Conservation (phyloP, 257 asterid genomes). For the Solanum habrochaites region DNA sequence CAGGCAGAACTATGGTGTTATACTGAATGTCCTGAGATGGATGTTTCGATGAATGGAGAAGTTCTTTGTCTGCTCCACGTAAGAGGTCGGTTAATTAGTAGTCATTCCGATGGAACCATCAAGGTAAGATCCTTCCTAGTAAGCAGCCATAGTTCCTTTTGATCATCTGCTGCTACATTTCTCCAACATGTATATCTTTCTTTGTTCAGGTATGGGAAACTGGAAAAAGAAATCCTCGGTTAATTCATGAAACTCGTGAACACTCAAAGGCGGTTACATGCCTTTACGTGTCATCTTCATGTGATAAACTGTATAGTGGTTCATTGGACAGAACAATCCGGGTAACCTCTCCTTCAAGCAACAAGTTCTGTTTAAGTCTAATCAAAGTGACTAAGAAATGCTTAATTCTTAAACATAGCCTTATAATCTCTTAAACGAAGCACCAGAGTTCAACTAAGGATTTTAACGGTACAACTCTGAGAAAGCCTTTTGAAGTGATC, state of each 20-base stretch:
- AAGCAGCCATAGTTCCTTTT: background rate
- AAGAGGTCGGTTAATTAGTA: constrained; percentile 41
- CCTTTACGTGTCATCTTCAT: constrained; percentile 42
- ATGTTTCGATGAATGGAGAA: constrained; percentile 61
- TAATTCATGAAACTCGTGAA: constrained; percentile 67
- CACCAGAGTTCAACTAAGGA: background rate
- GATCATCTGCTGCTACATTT: background rate
- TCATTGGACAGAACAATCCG: constrained; percentile 80
- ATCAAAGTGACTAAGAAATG: background rate
- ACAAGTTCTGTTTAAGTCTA: background rate
- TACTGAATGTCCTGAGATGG: constrained; percentile 58
- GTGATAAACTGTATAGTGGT: constrained; percentile 56
- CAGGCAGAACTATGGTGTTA: constrained; percentile 81
- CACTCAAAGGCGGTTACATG: constrained; percentile 70
- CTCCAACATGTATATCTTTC: background rate
- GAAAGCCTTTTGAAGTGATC: background rate
- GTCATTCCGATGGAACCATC: constrained; percentile 80
- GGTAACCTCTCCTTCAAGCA: constrained; percentile 19
- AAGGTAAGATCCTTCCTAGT: constrained; percentile 24
- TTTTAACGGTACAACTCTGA: background rate
- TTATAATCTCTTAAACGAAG: background rate
- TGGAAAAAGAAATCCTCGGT: constrained; percentile 36
- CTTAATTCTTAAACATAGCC: background rate
- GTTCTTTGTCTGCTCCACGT: constrained; percentile 47
- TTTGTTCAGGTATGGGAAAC: constrained; percentile 62